Percentiles rank a stretch among this genome's conserved stretches.
phyloP scores from a whole-genome alignment of 31 red algal genomes.

The Endocladia muricata region DNA sequence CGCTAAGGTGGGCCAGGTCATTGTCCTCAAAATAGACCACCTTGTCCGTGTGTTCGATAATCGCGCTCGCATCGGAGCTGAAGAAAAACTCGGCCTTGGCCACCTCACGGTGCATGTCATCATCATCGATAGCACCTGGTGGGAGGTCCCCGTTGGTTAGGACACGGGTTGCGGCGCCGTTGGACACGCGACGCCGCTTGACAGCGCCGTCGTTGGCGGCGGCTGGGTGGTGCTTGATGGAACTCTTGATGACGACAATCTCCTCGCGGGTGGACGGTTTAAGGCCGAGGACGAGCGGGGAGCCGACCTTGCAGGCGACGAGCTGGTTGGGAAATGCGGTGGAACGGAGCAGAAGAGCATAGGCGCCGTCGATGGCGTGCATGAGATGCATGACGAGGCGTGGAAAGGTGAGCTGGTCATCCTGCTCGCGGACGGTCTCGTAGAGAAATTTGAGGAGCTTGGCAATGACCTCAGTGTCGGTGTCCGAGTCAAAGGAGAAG shows the following conservation, averaged over 20 bases:
- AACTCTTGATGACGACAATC: constrained; percentile 44
- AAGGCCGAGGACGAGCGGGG: constrained; percentile 88
- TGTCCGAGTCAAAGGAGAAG: constrained; percentile 66
- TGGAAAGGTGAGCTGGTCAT: constrained; percentile 56
- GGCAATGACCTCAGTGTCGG: constrained; percentile 95
- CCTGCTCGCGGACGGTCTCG: constrained; percentile 62
- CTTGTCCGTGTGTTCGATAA: constrained; percentile 90
- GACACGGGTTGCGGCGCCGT: background rate
- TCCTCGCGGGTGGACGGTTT: constrained; percentile 40
- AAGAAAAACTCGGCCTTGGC: constrained; percentile 73
- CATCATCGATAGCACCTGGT: background rate
- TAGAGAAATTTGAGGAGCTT: constrained; percentile 85
- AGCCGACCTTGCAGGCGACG: constrained; percentile 88
- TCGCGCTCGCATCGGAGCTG: constrained; percentile 89
- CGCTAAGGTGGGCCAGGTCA: constrained; percentile 76
- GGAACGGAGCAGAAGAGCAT: constrained; percentile 73
- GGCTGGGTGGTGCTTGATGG: constrained; percentile 1
- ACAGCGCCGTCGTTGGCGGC: background rate
- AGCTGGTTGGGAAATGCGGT: constrained; percentile 77
- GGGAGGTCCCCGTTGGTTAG: background rate
- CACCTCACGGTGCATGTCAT: constrained; percentile 7
- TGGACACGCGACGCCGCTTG: constrained; percentile 1
- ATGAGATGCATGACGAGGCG: constrained; percentile 93
- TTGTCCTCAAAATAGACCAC: constrained; percentile 92
- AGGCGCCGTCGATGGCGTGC: constrained; percentile 91